These are phyloP conservation scores for Termitomyces titanicus DNA, from an alignment of 768 basidiomycete species.

Conservation along the genomic window DNA sequence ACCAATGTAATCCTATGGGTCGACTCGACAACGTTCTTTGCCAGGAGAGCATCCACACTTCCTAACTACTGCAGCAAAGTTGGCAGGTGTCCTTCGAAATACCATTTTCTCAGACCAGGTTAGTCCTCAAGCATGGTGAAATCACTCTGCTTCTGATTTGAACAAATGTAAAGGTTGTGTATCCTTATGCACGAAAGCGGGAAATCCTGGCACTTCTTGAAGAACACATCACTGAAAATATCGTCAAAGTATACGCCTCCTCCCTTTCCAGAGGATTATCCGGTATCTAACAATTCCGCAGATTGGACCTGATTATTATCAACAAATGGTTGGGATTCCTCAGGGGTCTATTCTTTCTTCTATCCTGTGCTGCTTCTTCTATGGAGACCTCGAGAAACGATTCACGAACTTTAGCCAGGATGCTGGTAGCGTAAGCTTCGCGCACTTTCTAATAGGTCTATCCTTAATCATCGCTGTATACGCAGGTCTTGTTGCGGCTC, in stretches of 20 bases:
- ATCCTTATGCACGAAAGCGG: constrained; percentile 47
- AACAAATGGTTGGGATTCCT: constrained; percentile 92
- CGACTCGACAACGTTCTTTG: background rate
- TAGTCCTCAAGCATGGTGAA: background rate
- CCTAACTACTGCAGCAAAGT: constrained; percentile 57
- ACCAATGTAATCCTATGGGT: background rate
- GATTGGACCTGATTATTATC: constrained; percentile 81
- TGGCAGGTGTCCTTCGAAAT: constrained; percentile 65
- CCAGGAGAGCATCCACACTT: constrained; percentile 79
- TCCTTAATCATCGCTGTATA: background rate
- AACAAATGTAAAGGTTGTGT: constrained; percentile 31
- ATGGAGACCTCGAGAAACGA: constrained; percentile 80
- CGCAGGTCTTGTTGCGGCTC: constrained; percentile 80
- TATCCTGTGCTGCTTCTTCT: constrained; percentile 92
- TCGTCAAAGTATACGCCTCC: constrained; percentile 68
- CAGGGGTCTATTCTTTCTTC: constrained; percentile 97
- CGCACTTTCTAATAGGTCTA: background rate
- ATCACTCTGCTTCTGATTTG: background rate
- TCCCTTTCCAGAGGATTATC: background rate
- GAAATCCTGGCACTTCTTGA: constrained; percentile 72
- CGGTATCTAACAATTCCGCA: constrained; percentile 24
- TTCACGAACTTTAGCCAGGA: constrained; percentile 53
- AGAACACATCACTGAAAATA: constrained; percentile 89
- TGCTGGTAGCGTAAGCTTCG: constrained; percentile 54
- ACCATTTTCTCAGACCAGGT: constrained; percentile 89